These are phyloP conservation scores for Lagenidium giganteum DNA, from an alignment of 352 stramenopile genomes.

Conservation along the genomic window DNA sequence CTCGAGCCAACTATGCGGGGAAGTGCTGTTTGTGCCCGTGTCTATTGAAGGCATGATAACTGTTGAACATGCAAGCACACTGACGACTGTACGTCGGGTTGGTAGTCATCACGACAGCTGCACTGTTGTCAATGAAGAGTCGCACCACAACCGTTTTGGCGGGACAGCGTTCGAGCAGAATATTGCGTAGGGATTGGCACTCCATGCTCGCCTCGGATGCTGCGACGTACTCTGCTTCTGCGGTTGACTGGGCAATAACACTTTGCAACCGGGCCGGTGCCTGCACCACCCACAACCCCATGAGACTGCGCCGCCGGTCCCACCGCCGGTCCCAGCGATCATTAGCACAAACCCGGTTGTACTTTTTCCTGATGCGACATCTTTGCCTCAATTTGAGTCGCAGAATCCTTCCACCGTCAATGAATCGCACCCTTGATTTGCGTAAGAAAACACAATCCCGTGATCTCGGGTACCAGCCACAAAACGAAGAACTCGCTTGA, in stretches of 20 bases:
- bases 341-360: conserved; percentile 6
- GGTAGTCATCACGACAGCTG: too few relatives aligned
- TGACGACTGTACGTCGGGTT: too few relatives aligned
- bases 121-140: too few relatives aligned
- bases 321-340: too few relatives aligned
- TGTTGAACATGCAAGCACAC: too few relatives aligned
- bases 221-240: conserved; percentile 12
- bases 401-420: conserved; percentile 6
- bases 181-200: background rate
- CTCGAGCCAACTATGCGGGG: too few relatives aligned
- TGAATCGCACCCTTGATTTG: background rate
- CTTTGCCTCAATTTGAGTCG: conserved; percentile 6
- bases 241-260: conserved; percentile 4
- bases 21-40: too few relatives aligned
- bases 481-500: conserved; percentile 10
- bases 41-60: too few relatives aligned
- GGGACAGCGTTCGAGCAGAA: conserved; percentile 3
- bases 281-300: conserved; percentile 3
- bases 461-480: conserved; percentile 1
- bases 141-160: too few relatives aligned
- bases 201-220: conserved; percentile 12
- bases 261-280: too few relatives aligned
- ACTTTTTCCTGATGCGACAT: conserved; percentile 1
- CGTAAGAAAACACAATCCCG: background rate
- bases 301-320: too few relatives aligned